These are phyloP conservation scores for Suillus luteus DNA, from an alignment of 768 basidiomycete species.

Conservation along the genomic window DNA sequence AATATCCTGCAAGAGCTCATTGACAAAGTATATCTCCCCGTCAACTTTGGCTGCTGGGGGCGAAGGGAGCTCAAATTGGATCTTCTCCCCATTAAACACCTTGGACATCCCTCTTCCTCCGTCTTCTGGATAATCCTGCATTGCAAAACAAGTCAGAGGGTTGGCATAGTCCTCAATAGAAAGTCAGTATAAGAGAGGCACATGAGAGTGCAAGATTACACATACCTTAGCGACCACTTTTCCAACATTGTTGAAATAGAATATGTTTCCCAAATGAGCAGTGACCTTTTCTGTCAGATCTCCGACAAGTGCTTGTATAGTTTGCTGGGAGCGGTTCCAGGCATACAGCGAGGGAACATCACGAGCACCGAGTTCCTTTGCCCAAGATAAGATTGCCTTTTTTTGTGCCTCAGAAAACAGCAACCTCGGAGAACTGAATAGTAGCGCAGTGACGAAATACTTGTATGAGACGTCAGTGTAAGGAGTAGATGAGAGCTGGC, in stretches of 20 bases:
- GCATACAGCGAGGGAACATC: slow-evolving; percentile 31
- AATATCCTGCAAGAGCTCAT: slow-evolving; percentile 21
- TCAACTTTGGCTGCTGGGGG: slow-evolving; percentile 27
- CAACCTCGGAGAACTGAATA: slow-evolving; percentile 35
- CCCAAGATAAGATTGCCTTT: slow-evolving; percentile 31
- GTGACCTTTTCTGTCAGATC: slow-evolving; percentile 24
- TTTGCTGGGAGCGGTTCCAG: slow-evolving; percentile 23
- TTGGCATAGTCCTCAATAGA: slow-evolving; percentile 30
- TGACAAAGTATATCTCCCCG: slow-evolving; percentile 23
- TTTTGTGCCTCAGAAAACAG: slow-evolving; percentile 35
- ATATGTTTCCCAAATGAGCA: slow-evolving; percentile 26
- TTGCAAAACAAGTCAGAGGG: slow-evolving; percentile 20
- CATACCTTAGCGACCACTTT: slow-evolving; percentile 23
- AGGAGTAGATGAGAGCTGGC: background rate
- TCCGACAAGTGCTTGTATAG: slow-evolving; percentile 21
- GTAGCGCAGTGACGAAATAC: slow-evolving; percentile 31
- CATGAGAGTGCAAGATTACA: slow-evolving; percentile 2
- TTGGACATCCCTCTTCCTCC: slow-evolving; percentile 21
- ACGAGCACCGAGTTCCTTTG: slow-evolving; percentile 28
- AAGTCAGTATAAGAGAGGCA: background rate
- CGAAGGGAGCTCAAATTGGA: slow-evolving; percentile 29
- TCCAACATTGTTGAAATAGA: slow-evolving; percentile 24
- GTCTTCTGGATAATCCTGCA: slow-evolving; percentile 34
- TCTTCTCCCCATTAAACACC: slow-evolving; percentile 31
- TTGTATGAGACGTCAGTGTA: slow-evolving; percentile 11